phyloP scores from a whole-genome alignment of 768 basidiomycete species.

The Kwoniella heveanensis region DNA sequence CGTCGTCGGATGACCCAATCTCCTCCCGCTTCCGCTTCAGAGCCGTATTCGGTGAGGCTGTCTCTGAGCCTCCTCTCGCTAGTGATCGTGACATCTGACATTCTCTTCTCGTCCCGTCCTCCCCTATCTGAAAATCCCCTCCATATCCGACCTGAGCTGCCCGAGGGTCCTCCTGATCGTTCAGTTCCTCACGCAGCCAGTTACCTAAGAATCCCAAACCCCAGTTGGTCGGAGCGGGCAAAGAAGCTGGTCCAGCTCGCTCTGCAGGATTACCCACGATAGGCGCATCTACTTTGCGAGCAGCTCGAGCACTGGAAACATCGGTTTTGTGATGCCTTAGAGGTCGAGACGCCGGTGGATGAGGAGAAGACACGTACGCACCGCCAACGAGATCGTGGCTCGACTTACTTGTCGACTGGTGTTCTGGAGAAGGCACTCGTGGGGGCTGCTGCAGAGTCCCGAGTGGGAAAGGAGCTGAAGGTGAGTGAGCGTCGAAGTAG shows the following conservation, averaged over 20 bases:
- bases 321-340: slow-evolving; percentile 3
- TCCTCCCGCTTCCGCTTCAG: slow-evolving; percentile 16
- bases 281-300: background rate
- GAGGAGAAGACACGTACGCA: background rate
- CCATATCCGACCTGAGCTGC: background rate
- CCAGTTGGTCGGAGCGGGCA: slow-evolving; percentile 21
- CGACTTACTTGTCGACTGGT: slow-evolving; percentile 2
- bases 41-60: background rate
- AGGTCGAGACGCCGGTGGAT: background rate
- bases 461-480: slow-evolving; percentile 15
- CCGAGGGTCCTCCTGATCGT: background rate
- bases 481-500: slow-evolving; percentile 17
- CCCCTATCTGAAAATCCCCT: slow-evolving; percentile 30
- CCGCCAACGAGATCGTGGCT: slow-evolving; percentile 2
- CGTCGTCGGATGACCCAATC: slow-evolving; percentile 5
- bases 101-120: slow-evolving; percentile 22
- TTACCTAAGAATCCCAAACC: slow-evolving; percentile 38
- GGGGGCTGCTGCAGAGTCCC: slow-evolving; percentile 9
- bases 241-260: slow-evolving; percentile 3
- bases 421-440: slow-evolving; percentile 10
- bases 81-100: background rate
- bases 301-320: background rate
- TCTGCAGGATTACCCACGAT: background rate
- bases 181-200: slow-evolving; percentile 28
- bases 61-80: background rate